Evolutionary conservation across 1,284 basidiomycete species (phyloP).

Genomic region (Rhodotorula glutinis): DNA sequence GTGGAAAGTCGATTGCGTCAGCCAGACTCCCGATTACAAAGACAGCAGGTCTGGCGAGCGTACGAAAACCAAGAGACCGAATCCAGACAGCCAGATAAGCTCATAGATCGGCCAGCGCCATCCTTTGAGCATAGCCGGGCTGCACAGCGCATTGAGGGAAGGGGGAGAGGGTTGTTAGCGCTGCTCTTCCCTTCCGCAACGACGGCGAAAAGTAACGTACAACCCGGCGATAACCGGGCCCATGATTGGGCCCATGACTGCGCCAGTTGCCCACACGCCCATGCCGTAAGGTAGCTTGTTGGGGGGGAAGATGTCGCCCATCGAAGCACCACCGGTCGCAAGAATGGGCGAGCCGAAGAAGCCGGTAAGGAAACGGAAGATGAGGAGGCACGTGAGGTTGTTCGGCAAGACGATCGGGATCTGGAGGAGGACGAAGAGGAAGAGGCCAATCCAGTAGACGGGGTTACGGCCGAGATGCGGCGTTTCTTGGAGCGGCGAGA

Average conservation of each 20-base stretch:
- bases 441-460: constrained; percentile 38
- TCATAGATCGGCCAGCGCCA: constrained; percentile 48
- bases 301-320: constrained; percentile 42
- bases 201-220: too few relatives aligned
- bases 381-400: constrained; percentile 37
- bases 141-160: too few relatives aligned
- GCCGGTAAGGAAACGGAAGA: constrained; percentile 42
- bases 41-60: neutral
- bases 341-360: constrained; percentile 45
- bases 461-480: constrained; percentile 44
- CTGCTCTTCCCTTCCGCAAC: too few relatives aligned
- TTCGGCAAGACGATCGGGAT: constrained; percentile 37
- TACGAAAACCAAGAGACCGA: constrained; percentile 37
- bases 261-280: constrained; percentile 22
- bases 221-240: too few relatives aligned
- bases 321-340: constrained; percentile 45
- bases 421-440: constrained; percentile 35
- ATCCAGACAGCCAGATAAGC: constrained; percentile 43
- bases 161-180: too few relatives aligned
- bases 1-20: neutral
- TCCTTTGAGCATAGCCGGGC: constrained; percentile 41
- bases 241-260: constrained; percentile 27
- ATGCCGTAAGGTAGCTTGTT: constrained; percentile 16
- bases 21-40: too few relatives aligned
- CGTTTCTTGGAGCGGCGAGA: constrained; percentile 45